Base-by-base conservation (phyloP, 164 flowering plant species). In the Nelumbo lutea region DNA sequence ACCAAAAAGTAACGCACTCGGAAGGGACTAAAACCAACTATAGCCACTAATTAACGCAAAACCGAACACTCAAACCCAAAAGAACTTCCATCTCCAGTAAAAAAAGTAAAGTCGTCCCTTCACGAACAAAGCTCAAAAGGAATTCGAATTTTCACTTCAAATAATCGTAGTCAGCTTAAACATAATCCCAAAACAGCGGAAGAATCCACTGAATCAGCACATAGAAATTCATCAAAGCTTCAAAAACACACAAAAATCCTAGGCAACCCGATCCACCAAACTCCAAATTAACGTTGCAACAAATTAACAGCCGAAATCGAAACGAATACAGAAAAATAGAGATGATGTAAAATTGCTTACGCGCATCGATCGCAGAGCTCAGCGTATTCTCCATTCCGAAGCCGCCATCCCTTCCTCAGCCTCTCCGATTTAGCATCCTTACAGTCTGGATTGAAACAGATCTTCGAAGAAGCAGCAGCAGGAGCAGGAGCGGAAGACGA, bases 281-380 rank as follows among this genome's bases (percentile, higher is more conserved):
- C 39, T 44, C 48, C 65, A 43, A 62, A n/a, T 10, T 4, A 62
- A 13, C 13, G 14, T 62, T 14, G 14, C 41, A 63, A 2, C 14
- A 43, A 45, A 62, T 11, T 53, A 53, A 11, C 57, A 53, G n/a
- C 57, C 13, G 57, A 53, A 53, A 13, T 13, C 11, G 57, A 53
- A 2, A 60, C 9, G 51, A 8, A 7, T 2, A 41, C 5, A 65
- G 3, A 53, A 46, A 64, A 40, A 64, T 42, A 71, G 13, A 44
- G 50, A 50, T n/a, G 47, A 27, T 0, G 10, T 6, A 53, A 11
- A 57, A 42, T 6, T 5, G 43, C 89, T 81, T 71, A 93, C 98
- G 66, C 86, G 93, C 98, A 93, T 67, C 91, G 90, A 78, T 88
- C 91, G 65, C 98, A 93, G 15, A 93, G 93, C 67, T 87, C 86